Evolutionary conservation across 2,329 filamentous ascomycete genomes (phyloP).

Genomic region (Colletotrichum sublineola): DNA sequence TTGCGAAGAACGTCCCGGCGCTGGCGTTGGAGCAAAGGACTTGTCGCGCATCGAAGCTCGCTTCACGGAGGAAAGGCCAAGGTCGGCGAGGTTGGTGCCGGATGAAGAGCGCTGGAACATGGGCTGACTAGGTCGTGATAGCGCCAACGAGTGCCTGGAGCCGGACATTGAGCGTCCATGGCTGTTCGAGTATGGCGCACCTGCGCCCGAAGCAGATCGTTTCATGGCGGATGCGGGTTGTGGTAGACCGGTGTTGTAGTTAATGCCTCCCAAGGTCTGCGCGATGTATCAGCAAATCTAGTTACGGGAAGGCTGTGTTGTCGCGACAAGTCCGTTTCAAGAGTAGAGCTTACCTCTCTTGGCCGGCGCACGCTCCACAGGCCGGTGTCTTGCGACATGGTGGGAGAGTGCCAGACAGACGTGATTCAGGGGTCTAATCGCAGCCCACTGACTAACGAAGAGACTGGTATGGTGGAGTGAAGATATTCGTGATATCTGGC

Average conservation of each 20-base stretch:
- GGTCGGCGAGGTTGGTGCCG: slow-evolving; percentile 82
- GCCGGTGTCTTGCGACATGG: slow-evolving; percentile 88
- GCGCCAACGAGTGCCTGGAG: slow-evolving; percentile 86
- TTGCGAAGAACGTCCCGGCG: slow-evolving; percentile 60
- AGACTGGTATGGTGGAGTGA: background rate
- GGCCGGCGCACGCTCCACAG: slow-evolving; percentile 93
- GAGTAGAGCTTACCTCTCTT: slow-evolving; percentile 77
- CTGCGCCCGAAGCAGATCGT: slow-evolving; percentile 83
- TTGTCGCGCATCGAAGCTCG: slow-evolving; percentile 86
- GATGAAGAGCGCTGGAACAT: slow-evolving; percentile 89
- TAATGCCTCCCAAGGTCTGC: slow-evolving; percentile 89
- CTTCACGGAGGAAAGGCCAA: slow-evolving; percentile 86
- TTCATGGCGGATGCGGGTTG: slow-evolving; percentile 95
- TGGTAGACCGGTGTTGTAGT: slow-evolving; percentile 85
- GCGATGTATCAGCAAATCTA: slow-evolving; percentile 27
- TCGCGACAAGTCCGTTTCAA: slow-evolving; percentile 8
- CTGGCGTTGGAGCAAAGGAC: slow-evolving; percentile 45
- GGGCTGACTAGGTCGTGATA: slow-evolving; percentile 86
- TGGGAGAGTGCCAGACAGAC: slow-evolving; percentile 45
- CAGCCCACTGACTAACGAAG: slow-evolving; percentile 15
- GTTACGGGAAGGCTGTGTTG: background rate
- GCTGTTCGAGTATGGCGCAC: slow-evolving; percentile 72
- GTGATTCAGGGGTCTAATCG: slow-evolving; percentile 16
- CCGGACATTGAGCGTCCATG: slow-evolving; percentile 87
- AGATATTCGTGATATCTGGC: no score